Percentiles rank a stretch among this genome's conserved stretches.
phyloP scores from a whole-genome alignment of 345 rosid species.

The Eucalyptus regnans region DNA sequence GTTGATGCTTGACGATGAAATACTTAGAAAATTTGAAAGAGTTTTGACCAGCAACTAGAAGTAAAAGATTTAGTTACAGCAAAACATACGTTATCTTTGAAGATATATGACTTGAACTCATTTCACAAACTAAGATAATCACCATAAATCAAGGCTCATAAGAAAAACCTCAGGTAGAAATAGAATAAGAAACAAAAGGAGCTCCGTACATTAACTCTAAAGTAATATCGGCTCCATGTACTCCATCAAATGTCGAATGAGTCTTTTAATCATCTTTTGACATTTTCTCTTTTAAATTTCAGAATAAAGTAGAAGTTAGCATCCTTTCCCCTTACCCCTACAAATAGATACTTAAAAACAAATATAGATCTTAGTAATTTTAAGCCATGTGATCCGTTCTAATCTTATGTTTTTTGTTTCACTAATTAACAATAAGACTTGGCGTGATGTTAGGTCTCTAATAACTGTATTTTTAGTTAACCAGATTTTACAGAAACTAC shows the following conservation, averaged over 20 bases:
- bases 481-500: not conserved
- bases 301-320: not conserved
- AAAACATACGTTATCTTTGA: not conserved
- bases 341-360: not conserved
- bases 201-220: not conserved
- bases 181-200: not conserved
- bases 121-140: constrained; percentile 1
- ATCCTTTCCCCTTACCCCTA: not conserved
- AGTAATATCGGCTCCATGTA: not conserved
- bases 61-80: not conserved
- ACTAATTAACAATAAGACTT: not conserved
- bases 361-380: not conserved
- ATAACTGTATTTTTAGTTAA: not conserved
- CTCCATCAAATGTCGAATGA: not conserved
- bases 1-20: not conserved
- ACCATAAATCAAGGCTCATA: not conserved
- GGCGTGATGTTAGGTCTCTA: not conserved
- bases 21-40: constrained; percentile 14
- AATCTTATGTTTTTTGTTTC: not conserved
- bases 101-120: not conserved
- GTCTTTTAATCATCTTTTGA: not conserved
- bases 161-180: not conserved
- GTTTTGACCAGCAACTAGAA: not conserved
- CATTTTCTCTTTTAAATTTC: not conserved
- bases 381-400: not conserved